Evolutionary conservation across 2,329 filamentous ascomycete species (phyloP), one percentile per base, ranked within the genome.

Genomic region (Pleoardoris graminearum): DNA sequence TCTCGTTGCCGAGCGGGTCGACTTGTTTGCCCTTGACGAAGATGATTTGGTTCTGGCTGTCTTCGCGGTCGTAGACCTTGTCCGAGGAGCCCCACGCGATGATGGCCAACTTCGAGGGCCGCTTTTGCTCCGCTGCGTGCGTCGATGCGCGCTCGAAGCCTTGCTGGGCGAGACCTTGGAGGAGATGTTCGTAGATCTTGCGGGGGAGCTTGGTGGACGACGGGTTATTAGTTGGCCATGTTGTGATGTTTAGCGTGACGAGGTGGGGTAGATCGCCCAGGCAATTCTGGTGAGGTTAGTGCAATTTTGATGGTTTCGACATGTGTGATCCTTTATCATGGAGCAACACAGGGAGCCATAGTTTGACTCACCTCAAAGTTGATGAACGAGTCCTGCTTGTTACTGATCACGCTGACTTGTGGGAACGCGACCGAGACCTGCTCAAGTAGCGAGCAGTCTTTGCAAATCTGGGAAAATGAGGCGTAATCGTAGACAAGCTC

Each of bases 361-460:
- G 10, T 12, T 35, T 21, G 6, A 60, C 61, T 57, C 60, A 68
- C 70, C 64, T 78, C 75, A 47, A 75, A 79, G 17, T 72, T 65
- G 53, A 69, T 61, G 61, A 79, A 80, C n/a, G 72, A 70, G 14
- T 75, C 71, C 41, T 68, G 73, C 44, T 74, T 75, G 30, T 56
- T 65, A 14, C 74, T 60, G n/a, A 78, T 69, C 17, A 79, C 62
- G 57, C 73, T 77, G 1, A 77, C 77, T 4, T 57, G 41, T 6
- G 78, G 78, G 63, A 79, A 79, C 1, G 76, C 78, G n/a, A 77
- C 70, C 3, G 72, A 77, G 1, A 80, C 61, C 50, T 80, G 77
- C 53, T 79, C 75, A 12, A 80, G 58, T 23, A 69, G 54, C 8
- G 67, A 58, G 55, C 76, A 78, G 6, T 74, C 71, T 45, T 74